A percentile compares a stretch with the other conserved stretches of the same genome.
Conservation (phyloP, 345 rosid species). For the Linum tenue region DNA sequence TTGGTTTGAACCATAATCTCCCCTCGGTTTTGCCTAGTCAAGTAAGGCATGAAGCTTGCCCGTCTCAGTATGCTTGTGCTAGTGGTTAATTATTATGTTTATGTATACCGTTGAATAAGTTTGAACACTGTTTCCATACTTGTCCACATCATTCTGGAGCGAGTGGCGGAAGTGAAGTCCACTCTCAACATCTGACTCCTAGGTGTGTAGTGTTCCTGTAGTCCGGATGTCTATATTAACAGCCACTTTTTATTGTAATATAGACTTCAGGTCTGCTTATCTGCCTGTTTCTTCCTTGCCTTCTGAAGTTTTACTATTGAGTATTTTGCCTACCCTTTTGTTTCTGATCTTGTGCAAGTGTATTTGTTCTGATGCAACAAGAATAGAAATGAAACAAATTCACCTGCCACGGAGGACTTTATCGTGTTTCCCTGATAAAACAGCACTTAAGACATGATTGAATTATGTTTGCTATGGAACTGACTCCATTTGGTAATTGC, state of each 20-base stretch:
- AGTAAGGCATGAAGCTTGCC: background rate
- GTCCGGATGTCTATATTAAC: background rate
- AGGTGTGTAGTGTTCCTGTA: background rate
- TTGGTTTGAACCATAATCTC: background rate
- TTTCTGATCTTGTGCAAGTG: no score
- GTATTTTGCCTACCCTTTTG: background rate
- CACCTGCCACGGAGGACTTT: no score
- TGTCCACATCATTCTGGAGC: background rate
- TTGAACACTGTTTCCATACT: background rate
- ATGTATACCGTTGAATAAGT: no score
- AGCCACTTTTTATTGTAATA: background rate
- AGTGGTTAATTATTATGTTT: background rate
- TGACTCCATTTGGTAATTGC: no score
- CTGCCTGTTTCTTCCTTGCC: background rate
- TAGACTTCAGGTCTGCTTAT: background rate
- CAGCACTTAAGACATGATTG: no score
- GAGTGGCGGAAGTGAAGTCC: no score
- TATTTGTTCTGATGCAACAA: no score
- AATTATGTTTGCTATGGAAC: no score
- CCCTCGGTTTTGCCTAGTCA: background rate
- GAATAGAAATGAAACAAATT: no score
- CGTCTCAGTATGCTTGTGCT: background rate
- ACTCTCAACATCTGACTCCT: background rate
- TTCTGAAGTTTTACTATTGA: constrained; percentile 2
- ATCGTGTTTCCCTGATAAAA: no score